Evolutionary conservation across 2,329 filamentous ascomycete species (phyloP).

Genomic region (Elsinoe necatrix): DNA sequence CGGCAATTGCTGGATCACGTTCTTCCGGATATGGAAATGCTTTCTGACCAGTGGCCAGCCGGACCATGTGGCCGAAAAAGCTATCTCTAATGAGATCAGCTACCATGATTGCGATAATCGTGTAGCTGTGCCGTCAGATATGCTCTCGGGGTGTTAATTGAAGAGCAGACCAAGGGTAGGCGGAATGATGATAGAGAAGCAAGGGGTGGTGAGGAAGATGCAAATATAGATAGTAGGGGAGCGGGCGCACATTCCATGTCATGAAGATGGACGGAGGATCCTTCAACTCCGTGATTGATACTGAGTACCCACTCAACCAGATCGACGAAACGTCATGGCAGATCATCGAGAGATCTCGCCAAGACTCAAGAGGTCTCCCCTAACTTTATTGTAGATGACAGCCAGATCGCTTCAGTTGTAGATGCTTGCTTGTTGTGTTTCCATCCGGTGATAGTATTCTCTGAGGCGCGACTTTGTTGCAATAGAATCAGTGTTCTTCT

Average conservation of each 20-base stretch:
- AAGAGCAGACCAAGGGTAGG: neutral
- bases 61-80: constrained; percentile 33
- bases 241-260: neutral
- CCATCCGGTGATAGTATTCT: too few relatives aligned
- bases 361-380: neutral
- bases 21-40: constrained; percentile 41
- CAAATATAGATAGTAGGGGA: neutral
- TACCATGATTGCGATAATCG: constrained; percentile 8
- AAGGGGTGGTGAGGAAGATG: constrained; percentile 3
- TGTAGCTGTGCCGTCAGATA: neutral
- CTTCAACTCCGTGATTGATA: constrained; percentile 2
- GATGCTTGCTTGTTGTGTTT: too few relatives aligned
- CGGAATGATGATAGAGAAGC: neutral
- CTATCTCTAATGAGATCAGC: constrained; percentile 38
- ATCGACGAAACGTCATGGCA: constrained; percentile 13
- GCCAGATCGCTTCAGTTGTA: neutral
- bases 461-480: too few relatives aligned
- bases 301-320: constrained; percentile 4
- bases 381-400: neutral
- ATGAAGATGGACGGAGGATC: neutral
- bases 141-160: neutral
- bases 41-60: constrained; percentile 33
- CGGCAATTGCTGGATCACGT: constrained; percentile 40
- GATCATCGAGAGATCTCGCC: constrained; percentile 7
- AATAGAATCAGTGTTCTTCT: too few relatives aligned